These are phyloP conservation scores for Diaporthe vaccinii DNA, from an alignment of 2,329 filamentous ascomycete genomes.

Conservation along the genomic window DNA sequence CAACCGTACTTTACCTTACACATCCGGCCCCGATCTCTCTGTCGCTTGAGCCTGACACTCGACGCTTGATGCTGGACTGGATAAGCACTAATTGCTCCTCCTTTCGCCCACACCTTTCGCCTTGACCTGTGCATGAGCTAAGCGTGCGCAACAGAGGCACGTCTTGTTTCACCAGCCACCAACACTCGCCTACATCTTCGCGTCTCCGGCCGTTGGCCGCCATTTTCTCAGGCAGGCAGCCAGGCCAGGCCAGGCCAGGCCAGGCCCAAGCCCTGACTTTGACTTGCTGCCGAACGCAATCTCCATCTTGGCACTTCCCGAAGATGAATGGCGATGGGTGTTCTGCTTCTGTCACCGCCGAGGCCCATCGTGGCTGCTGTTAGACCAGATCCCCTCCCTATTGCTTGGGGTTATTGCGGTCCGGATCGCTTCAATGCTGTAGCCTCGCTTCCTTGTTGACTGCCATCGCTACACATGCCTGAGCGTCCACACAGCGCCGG, in stretches of 20 bases:
- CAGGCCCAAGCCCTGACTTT: background rate
- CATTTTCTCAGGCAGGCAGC: background rate
- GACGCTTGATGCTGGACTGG: background rate
- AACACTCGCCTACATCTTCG: background rate
- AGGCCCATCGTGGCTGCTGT: slow-evolving; percentile 5
- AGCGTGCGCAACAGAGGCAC: slow-evolving; percentile 21
- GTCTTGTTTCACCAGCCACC: slow-evolving; percentile 22
- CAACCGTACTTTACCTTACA: slow-evolving; percentile 11
- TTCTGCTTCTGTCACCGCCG: background rate
- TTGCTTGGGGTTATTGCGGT: background rate
- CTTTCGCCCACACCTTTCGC: background rate
- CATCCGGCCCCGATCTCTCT: slow-evolving; percentile 9
- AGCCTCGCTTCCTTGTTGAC: background rate
- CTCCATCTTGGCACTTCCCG: background rate
- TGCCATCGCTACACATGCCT: background rate
- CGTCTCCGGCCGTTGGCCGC: slow-evolving; percentile 10
- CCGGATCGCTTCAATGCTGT: background rate
- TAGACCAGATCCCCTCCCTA: slow-evolving; percentile 22
- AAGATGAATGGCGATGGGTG: slow-evolving; percentile 3
- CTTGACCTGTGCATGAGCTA: background rate
- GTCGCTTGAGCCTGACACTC: background rate
- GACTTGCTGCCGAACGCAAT: background rate
- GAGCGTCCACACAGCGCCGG: background rate
- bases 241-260: background rate
- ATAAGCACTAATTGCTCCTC: slow-evolving; percentile 24